Evolutionary conservation across 169 alveolate species (phyloP), one percentile per base, ranked within the genome.

Genomic region (Toxoplasma gondii): DNA sequence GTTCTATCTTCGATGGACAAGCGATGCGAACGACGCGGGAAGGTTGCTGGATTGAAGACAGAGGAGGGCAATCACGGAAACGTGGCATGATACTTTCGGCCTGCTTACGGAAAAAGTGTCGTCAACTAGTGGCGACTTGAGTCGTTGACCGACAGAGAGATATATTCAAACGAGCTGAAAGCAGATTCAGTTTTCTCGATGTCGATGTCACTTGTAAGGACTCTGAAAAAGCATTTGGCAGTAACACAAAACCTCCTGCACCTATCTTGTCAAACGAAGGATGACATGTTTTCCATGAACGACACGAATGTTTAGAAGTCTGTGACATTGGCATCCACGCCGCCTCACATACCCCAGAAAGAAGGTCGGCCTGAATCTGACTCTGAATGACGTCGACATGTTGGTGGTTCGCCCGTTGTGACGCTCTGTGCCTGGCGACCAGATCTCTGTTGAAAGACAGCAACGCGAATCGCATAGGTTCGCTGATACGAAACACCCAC

Each of bases 311-410:
- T 49, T 49, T 49, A 49, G n/a, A 49, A 4, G 58, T 12, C 58
- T 49, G 22, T 49, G 58, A 49, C 58, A 49, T n/a, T 29, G 78
- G 19, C 70, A 34, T 17, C 78, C 19, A 7, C 49, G 1, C 49
- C 45, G 78, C 64, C 34, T 10, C 45, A 69, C 95, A 12, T 38
- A 92, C 95, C 84, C 95, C 95, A 24, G n/a, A 1, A 24, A 92
- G 93, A 17, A 92, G 87, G 45, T 92, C 95, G 10, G 95, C 84
- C 36, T 53, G 92, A 29, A 92, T 92, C 64, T 86, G 92, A 34
- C 82, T n/a, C 88, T 84, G 88, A n/a, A 92, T 34, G 27, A 83
- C 41, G 53, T 92, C 92, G 54, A 92, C 49, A 44, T 93, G 95
- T 41, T 83, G 44, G 53, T 24, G 83, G 43, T 16, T 43, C 41